Percentiles rank a stretch among this genome's conserved stretches.
Conservation (phyloP, 1,284 basidiomycete species). For the Rhodotorula sp. region DNA sequence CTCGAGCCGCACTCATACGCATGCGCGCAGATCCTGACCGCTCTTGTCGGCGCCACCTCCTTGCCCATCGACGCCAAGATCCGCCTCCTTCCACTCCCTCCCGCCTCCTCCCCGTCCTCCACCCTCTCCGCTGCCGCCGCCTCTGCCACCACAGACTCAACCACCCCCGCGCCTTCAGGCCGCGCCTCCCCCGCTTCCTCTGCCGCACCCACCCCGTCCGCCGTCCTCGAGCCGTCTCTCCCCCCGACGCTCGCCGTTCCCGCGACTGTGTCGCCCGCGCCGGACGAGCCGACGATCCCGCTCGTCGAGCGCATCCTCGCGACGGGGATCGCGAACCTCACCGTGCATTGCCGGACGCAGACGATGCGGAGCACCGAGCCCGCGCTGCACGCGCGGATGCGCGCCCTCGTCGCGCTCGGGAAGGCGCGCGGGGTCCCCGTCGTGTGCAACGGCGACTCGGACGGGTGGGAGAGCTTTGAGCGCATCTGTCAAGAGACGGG, state of each 20-base stretch:
- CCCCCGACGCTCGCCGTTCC: slow-evolving; percentile 2
- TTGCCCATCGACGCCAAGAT: slow-evolving; percentile 91
- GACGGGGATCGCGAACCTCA: slow-evolving; percentile 85
- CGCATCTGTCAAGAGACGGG: slow-evolving; percentile 56
- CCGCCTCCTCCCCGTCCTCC: neutral
- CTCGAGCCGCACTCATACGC: neutral
- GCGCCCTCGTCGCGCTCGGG: slow-evolving; percentile 81
- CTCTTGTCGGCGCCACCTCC: slow-evolving; percentile 71
- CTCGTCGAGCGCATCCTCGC: slow-evolving; percentile 82
- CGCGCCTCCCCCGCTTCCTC: neutral
- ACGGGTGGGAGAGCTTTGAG: slow-evolving; percentile 59
- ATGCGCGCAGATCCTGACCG: slow-evolving; percentile 64
- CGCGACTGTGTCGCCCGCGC: neutral
- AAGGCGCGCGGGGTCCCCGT: slow-evolving; percentile 69
- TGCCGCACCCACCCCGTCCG: neutral
- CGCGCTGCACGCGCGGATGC: slow-evolving; percentile 76
- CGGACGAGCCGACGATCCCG: slow-evolving; percentile 62
- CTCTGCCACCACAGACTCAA: neutral
- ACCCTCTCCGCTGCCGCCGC: neutral
- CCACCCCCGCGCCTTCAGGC: neutral
- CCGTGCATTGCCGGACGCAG: slow-evolving; percentile 92
- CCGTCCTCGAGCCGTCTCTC: slow-evolving; percentile 1
- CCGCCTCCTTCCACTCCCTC: slow-evolving; percentile 70
- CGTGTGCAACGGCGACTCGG: slow-evolving; percentile 91
- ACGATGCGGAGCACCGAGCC: slow-evolving; percentile 84